Conservation (phyloP, 139 green algal genomes). For the Closterium sp. region DNA sequence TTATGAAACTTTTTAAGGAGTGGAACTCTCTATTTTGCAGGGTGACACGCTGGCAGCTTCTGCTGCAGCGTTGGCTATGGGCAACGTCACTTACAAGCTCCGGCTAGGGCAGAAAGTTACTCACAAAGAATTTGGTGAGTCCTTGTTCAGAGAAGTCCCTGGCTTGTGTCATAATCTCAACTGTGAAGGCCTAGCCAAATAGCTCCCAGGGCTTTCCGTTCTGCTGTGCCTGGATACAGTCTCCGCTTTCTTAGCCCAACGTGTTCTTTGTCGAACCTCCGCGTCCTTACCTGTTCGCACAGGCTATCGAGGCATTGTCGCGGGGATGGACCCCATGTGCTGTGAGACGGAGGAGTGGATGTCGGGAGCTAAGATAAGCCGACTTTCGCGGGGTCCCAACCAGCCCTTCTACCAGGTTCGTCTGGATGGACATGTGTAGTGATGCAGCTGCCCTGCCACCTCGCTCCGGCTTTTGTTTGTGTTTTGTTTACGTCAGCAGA, state of each 20-base stretch:
- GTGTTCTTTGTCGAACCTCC: neutral
- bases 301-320: conserved; percentile 55
- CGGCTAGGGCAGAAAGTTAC: conserved; percentile 52
- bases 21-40: neutral
- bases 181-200: neutral
- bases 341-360: conserved; percentile 54
- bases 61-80: conserved; percentile 11
- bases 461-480: neutral
- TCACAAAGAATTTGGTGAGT: conserved; percentile 43
- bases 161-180: neutral
- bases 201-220: neutral
- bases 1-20: neutral
- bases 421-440: neutral
- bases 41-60: conserved; percentile 43
- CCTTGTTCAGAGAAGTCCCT: neutral
- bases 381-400: conserved; percentile 3
- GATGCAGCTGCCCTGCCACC: neutral
- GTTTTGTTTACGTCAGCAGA: neutral
- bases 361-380: neutral
- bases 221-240: neutral
- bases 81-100: conserved; percentile 38
- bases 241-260: neutral
- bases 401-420: conserved; percentile 58
- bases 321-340: conserved; percentile 52
- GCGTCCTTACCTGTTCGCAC: neutral